Percentiles rank a stretch among this genome's conserved stretches.
Conservation (phyloP, 306 rosid species). For the Canavalia ensiformis region DNA sequence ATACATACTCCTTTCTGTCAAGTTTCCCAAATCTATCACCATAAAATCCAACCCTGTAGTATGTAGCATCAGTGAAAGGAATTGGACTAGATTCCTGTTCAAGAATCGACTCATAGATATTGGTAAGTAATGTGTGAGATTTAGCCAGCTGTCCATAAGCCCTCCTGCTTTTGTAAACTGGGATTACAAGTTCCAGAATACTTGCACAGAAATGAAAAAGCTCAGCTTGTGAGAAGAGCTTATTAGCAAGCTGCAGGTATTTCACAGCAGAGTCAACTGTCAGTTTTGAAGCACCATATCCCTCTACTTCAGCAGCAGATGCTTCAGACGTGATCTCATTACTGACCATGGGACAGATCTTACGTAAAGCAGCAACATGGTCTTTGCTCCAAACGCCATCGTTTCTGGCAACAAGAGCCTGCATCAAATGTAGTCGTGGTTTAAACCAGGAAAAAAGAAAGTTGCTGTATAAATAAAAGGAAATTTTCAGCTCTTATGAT, state of each 20-base stretch:
- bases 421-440: constrained; percentile 43
- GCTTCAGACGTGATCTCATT: constrained; percentile 96
- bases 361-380: constrained; percentile 89
- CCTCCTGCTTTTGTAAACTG: constrained; percentile 95
- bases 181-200: constrained; percentile 95
- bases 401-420: constrained; percentile 98
- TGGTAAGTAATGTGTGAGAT: constrained; percentile 90
- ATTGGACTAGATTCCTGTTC: constrained; percentile 99
- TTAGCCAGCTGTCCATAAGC: constrained; percentile 91
- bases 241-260: constrained; percentile 96
- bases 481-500: constrained; percentile 11
- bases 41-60: constrained; percentile 95
- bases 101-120: constrained; percentile 89
- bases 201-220: constrained; percentile 97
- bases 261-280: constrained; percentile 97
- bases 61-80: constrained; percentile 96
- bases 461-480: not conserved
- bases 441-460: not conserved
- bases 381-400: constrained; percentile 99
- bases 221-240: constrained; percentile 97
- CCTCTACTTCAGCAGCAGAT: constrained; percentile 98
- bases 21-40: constrained; percentile 90
- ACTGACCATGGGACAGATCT: constrained; percentile 98
- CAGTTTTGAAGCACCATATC: constrained; percentile 96
- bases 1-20: constrained; percentile 86